Base-by-base conservation (phyloP, 1,139 yeast genomes). In the Suhomyces coccinellae region DNA sequence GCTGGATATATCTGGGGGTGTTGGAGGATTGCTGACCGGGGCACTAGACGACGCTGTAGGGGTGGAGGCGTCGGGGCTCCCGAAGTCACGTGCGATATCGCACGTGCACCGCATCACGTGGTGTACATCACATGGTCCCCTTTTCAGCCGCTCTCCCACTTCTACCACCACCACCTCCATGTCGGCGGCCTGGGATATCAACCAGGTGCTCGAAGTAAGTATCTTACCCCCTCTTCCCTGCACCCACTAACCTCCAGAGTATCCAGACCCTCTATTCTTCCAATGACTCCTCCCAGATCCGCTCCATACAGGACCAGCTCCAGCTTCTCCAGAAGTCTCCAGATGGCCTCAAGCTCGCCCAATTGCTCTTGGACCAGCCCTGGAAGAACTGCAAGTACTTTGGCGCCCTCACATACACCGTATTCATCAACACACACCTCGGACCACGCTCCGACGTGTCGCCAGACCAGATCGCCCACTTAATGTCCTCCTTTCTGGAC, bases 391-490 rank as follows among this genome's bases (percentile, higher is more conserved):
- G 84, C 45, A 75, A 77, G 53, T 86, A 81, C 60, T 85, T 85
- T 57, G 93, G 93, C 1, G 91, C 91, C 0, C 66, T 85, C 46
- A 84, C 91, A 0, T 79, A 80, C 45, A 76, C 89, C 0, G 78
- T 74, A 8, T 82, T 82, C 27, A 79, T 81, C 41, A 65, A 82
- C 38, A 75, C 71, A 39, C 61, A 44, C 47, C 28, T 44, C 9
- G 42, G 34, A 4, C 14, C 34, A 2, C 30, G 35, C 4, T n/a
- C 37, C 9, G 29, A 43, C 10, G 37, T 40, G 5, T 36, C 22
- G 14, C 33, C 38, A 4, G 40, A 42, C 5, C 41, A 41, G 26
- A 34, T 48, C 12, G 33, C 31, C 11, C 34, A 36, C 10, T 29
- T 53, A 8, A 27, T 48, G 3, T 36, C 50, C 6, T 50, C 45